Conservation (phyloP, 768 basidiomycete species). For the Panus rudis region DNA sequence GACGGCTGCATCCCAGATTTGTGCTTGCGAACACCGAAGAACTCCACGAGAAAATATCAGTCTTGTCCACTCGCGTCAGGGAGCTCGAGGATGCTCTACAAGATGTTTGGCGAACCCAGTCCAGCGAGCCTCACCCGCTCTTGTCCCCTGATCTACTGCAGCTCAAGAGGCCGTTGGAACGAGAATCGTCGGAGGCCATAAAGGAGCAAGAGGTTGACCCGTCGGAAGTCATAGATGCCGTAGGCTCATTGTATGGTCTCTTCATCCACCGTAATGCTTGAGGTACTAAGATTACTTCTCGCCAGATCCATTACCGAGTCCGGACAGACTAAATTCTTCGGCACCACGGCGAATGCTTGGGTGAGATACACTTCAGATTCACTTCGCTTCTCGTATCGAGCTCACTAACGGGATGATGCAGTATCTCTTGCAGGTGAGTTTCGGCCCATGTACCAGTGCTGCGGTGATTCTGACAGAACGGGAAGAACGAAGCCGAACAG, state of each 20-base stretch:
- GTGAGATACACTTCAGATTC: slow-evolving; percentile 29
- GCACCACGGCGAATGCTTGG: slow-evolving; percentile 62
- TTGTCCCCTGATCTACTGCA: slow-evolving; percentile 53
- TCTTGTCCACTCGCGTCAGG: slow-evolving; percentile 53
- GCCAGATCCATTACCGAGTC: slow-evolving; percentile 53
- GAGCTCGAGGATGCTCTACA: slow-evolving; percentile 63
- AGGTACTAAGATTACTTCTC: slow-evolving; percentile 11
- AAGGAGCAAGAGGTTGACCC: slow-evolving; percentile 34
- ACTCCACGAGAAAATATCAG: slow-evolving; percentile 61
- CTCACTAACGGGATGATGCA: slow-evolving; percentile 20
- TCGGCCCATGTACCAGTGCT: background rate
- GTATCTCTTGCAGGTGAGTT: slow-evolving; percentile 60
- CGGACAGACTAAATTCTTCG: slow-evolving; percentile 60
- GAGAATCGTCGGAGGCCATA: slow-evolving; percentile 39
- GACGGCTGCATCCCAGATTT: slow-evolving; percentile 34
- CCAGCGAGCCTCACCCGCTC: slow-evolving; percentile 47
- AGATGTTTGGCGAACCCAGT: slow-evolving; percentile 41
- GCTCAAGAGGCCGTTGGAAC: slow-evolving; percentile 62
- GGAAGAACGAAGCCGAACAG: slow-evolving; percentile 50
- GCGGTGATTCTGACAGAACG: slow-evolving; percentile 4
- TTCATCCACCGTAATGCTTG: slow-evolving; percentile 6
- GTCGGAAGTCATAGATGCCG: slow-evolving; percentile 52
- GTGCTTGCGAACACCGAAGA: slow-evolving; percentile 66
- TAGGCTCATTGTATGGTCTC: slow-evolving; percentile 52
- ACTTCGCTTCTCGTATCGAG: slow-evolving; percentile 6